Base-by-base conservation (phyloP, 805 yeast genomes). In the Maudiozyma bulderi region DNA sequence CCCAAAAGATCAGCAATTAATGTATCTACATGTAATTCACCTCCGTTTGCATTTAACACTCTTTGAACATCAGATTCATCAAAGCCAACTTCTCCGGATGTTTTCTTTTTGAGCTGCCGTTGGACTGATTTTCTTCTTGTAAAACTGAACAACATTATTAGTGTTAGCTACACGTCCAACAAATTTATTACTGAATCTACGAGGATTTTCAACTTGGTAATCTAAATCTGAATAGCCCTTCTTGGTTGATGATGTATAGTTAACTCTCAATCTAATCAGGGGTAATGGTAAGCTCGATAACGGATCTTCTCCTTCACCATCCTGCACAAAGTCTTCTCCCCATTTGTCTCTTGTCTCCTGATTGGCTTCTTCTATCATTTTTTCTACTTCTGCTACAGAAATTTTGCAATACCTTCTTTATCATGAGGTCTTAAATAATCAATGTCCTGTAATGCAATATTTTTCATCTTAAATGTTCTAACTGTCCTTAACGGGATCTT, bases 121-220 rank as follows among this genome's bases (percentile, higher is more conserved):
- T 58, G 15, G 50, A 37, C 35, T 54, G 49, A 43, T 72, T 63
- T 59, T 72, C 54, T 74, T 78, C 60, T 78, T 76, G 59, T 78
- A 78, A 61, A 85, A 84, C 44, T 80, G 81, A 3, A 91, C 77
- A 8, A 90, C 86, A 57, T 89, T 95, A 58, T 86, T 83, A n/a
- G 82, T 80, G 63, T 93, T 93, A 4, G 98, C 99, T 1, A 91
- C 93, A 52, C 73, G 74, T 0, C 96, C 96, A 6, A 86, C 95
- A 71, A 91, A 93, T 58, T 87, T 71, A 59, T 90, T 88, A 13
- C 96, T 87, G 54, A 93, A 87, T 53, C 96, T 70, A 47, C 95
- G 73, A 0, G 95, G 86, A 59, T 90, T 91, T 59, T 90, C 98
- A 14, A 93, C 88, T 56, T 89, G 96, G 59, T 78, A 91, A 5